Conservation (phyloP, 352 stramenopile genomes). For the Thalassiosira mediterranea region DNA sequence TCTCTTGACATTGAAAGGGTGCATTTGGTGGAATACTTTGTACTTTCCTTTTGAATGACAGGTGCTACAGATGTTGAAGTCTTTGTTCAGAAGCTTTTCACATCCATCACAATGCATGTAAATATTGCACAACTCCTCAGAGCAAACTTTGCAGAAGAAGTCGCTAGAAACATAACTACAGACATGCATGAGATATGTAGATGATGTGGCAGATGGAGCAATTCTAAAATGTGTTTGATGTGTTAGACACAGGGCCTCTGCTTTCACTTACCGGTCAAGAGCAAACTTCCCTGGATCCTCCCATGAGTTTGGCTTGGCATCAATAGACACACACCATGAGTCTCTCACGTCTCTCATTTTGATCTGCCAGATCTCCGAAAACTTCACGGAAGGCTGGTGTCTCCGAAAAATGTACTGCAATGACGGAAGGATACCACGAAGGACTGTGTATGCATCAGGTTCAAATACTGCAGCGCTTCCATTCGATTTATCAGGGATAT, state of each 20-base stretch:
- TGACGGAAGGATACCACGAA: constrained; percentile 68
- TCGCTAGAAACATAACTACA: constrained; percentile 42
- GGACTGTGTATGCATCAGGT: constrained; percentile 44
- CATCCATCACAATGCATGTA: constrained; percentile 85
- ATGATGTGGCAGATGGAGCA: no score
- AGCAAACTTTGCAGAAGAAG: constrained; percentile 76
- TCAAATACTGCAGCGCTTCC: not conserved
- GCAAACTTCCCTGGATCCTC: constrained; percentile 45
- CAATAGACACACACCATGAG: constrained; percentile 33
- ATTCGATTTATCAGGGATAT: not conserved
- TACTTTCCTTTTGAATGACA: constrained; percentile 69
- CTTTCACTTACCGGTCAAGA: constrained; percentile 66
- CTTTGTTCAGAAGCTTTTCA: constrained; percentile 80
- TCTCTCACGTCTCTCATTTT: constrained; percentile 12
- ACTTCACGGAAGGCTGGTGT: constrained; percentile 39
- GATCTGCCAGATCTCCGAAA: constrained; percentile 14
- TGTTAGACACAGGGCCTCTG: no score
- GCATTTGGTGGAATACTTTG: constrained; percentile 61
- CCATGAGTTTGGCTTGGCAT: constrained; percentile 48
- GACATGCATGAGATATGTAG: no score
- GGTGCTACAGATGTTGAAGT: constrained; percentile 82
- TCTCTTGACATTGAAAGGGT: constrained; percentile 62
- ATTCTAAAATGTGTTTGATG: no score
- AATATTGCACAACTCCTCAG: constrained; percentile 78
- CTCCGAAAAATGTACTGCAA: constrained; percentile 62